A percentile compares a stretch with the other conserved stretches of the same genome.
Evolutionary conservation across 352 stramenopile species (phyloP).

Genomic region (Pythium graminicola): DNA sequence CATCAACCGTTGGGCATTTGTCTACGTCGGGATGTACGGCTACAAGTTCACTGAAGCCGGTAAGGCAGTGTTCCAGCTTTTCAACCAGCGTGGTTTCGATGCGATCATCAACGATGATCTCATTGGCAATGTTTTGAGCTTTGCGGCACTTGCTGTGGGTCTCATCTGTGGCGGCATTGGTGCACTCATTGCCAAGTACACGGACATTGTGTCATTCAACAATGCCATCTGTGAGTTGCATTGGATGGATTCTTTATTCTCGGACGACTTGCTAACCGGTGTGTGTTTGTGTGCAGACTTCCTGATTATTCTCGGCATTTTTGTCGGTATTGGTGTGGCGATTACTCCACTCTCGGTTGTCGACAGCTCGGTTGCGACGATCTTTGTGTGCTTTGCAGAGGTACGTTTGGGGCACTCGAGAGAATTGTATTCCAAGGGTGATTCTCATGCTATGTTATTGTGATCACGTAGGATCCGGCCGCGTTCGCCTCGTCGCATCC

Average conservation of each 20-base stretch:
- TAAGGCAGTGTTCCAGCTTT: slow-evolving; percentile 91
- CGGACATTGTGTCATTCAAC: slow-evolving; percentile 46
- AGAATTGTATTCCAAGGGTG: too few relatives aligned
- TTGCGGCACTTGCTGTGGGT: slow-evolving; percentile 87
- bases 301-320: slow-evolving; percentile 78
- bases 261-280: not conserved
- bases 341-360: slow-evolving; percentile 90
- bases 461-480: slow-evolving; percentile 40
- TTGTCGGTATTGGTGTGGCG: slow-evolving; percentile 84
- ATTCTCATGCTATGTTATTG: too few relatives aligned
- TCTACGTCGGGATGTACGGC: slow-evolving; percentile 92
- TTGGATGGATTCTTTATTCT: not conserved
- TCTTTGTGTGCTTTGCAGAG: slow-evolving; percentile 96
- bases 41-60: slow-evolving; percentile 92
- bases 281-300: slow-evolving; percentile 31
- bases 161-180: slow-evolving; percentile 64
- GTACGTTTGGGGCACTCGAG: slow-evolving; percentile 24
- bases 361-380: slow-evolving; percentile 91
- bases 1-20: slow-evolving; percentile 92
- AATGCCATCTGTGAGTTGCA: slow-evolving; percentile 50
- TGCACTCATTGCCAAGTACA: slow-evolving; percentile 42
- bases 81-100: slow-evolving; percentile 91
- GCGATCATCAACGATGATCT: slow-evolving; percentile 96
- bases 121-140: slow-evolving; percentile 87
- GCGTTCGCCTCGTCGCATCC: slow-evolving; percentile 77